Percentiles rank a stretch among this genome's conserved stretches.
Evolutionary conservation across 2,329 filamentous ascomycete genomes (phyloP).

Genomic region (Malbranchea zuffiana): DNA sequence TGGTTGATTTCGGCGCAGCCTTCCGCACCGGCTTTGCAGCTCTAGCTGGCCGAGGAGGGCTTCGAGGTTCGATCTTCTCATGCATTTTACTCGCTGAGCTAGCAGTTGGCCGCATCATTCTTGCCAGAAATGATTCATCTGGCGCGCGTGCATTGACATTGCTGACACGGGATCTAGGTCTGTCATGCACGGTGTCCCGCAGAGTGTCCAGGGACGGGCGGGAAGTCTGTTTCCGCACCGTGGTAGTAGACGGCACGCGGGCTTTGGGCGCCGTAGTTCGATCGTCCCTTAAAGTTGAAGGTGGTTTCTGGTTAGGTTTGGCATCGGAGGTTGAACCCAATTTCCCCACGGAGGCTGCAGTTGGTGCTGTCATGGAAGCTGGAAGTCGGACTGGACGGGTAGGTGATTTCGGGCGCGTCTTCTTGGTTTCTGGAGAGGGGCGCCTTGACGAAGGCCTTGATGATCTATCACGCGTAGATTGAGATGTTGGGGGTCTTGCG

Average conservation of each 20-base stretch:
- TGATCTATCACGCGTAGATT: conserved; percentile 11
- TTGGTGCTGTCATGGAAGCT: conserved; percentile 31
- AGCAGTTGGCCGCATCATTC: conserved; percentile 43
- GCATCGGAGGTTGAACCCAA: no score
- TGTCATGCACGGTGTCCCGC: conserved; percentile 15
- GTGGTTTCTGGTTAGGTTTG: conserved; percentile 24
- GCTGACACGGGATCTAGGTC: conserved; percentile 34
- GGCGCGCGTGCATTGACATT: conserved; percentile 27
- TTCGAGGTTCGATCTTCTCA: conserved; percentile 36
- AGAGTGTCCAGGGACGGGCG: conserved; percentile 18
- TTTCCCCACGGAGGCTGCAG: conserved; percentile 32
- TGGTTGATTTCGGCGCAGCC: neutral
- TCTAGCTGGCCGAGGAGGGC: conserved; percentile 23
- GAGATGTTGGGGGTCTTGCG: conserved; percentile 8
- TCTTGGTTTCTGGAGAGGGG: conserved; percentile 19
- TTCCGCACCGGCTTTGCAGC: conserved; percentile 3
- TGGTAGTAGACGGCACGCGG: conserved; percentile 11
- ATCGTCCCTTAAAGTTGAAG: conserved; percentile 15
- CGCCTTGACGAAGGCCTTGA: conserved; percentile 19
- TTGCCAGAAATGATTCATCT: conserved; percentile 39
- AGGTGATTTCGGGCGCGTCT: conserved; percentile 30
- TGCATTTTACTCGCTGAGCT: conserved; percentile 41
- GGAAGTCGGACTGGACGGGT: conserved; percentile 32
- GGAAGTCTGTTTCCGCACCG: conserved; percentile 21
- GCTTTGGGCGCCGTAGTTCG: conserved; percentile 16